Conservation (phyloP, 2,329 filamentous ascomycete species). For the Rhinocladiella mackenziei region DNA sequence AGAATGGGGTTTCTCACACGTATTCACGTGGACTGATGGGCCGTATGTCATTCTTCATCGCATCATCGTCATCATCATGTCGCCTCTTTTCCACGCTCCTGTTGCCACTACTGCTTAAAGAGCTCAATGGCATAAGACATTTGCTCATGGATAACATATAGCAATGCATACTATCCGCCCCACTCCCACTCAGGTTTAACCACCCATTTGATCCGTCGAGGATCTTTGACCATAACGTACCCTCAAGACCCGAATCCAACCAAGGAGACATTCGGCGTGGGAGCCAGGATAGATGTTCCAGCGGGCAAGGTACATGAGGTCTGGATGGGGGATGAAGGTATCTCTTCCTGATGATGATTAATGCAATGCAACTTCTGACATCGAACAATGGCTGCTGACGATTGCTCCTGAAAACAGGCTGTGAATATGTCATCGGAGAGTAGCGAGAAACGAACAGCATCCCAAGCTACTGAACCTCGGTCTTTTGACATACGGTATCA, state of each 20-base stretch:
- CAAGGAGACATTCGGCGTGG: constrained; percentile 55
- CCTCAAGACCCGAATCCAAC: constrained; percentile 48
- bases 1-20: constrained; percentile 56
- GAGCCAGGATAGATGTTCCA: constrained; percentile 55
- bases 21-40: constrained; percentile 60
- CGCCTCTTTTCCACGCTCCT: background rate
- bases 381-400: background rate
- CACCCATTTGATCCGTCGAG: constrained; percentile 57
- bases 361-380: too few relatives aligned
- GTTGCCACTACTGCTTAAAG: background rate
- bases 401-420: constrained; percentile 39
- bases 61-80: background rate
- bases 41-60: constrained; percentile 42
- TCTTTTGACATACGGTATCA: background rate
- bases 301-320: constrained; percentile 56
- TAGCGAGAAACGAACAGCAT: background rate
- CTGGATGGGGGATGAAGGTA: constrained; percentile 52
- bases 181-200: constrained; percentile 55
- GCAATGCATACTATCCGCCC: constrained; percentile 57
- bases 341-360: too few relatives aligned
- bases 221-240: constrained; percentile 56
- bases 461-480: background rate
- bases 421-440: constrained; percentile 60
- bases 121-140: too few relatives aligned
- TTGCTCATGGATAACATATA: constrained; percentile 29